Conservation (phyloP, 805 yeast species). For the Ogataea neopini region DNA sequence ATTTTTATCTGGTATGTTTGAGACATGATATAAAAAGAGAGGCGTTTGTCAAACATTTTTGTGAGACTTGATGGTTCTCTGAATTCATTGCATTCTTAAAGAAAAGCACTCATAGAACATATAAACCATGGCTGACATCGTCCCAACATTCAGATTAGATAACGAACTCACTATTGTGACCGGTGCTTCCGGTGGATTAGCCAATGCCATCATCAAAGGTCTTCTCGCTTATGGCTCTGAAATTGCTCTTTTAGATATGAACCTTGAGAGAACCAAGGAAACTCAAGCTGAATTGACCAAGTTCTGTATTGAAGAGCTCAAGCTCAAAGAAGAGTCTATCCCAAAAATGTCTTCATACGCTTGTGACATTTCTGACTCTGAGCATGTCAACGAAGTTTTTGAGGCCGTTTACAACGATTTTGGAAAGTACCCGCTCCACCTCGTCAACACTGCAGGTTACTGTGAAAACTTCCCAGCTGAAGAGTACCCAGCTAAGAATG, state of each 20-base stretch:
- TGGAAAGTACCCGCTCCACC: constrained; percentile 59
- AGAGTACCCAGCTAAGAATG: constrained; percentile 70
- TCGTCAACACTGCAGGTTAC: constrained; percentile 82
- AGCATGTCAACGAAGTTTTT: constrained; percentile 56
- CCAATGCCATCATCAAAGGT: constrained; percentile 63
- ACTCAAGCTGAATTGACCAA: constrained; percentile 49
- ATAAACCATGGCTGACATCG: constrained; percentile 33
- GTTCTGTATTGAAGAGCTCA: constrained; percentile 31
- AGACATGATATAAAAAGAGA: constrained; percentile 1
- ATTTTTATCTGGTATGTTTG: constrained; percentile 4
- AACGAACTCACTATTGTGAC: constrained; percentile 73
- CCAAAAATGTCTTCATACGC: constrained; percentile 61
- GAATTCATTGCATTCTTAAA: too few species aligned
- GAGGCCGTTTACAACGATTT: constrained; percentile 56
- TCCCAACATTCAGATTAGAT: constrained; percentile 68
- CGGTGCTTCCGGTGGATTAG: constrained; percentile 82
- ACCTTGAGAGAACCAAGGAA: constrained; percentile 56
- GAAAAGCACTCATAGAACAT: constrained; percentile 1
- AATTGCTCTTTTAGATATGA: constrained; percentile 70
- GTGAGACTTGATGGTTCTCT: too few species aligned
- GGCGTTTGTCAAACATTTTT: not conserved
- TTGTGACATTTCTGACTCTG: constrained; percentile 71
- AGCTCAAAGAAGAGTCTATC: constrained; percentile 28
- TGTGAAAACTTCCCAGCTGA: constrained; percentile 79
- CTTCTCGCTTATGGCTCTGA: constrained; percentile 76